These are phyloP conservation scores for Phymatotrichopsis omnivora DNA, from an alignment of 2,329 filamentous ascomycete genomes.

Conservation along the genomic window DNA sequence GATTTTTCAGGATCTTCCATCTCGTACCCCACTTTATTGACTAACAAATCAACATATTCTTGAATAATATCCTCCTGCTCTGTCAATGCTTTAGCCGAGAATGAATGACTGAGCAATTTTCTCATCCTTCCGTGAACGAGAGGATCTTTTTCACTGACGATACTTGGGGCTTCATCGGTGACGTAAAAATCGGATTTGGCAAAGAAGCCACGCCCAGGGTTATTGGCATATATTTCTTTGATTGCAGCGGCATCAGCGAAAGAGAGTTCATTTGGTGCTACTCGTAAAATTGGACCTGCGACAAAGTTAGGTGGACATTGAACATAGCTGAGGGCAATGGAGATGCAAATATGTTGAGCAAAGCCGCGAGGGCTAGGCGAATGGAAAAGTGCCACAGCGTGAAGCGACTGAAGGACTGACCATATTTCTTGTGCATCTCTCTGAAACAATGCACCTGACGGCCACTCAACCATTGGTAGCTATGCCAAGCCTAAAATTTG, in stretches of 20 bases:
- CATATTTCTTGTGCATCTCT: no score
- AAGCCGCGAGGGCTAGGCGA: no score
- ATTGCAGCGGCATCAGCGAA: slow-evolving; percentile 37
- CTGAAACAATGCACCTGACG: no score
- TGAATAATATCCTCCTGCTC: slow-evolving; percentile 35
- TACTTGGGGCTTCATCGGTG: background rate
- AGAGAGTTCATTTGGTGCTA: slow-evolving; percentile 38
- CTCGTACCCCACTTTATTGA: slow-evolving; percentile 28
- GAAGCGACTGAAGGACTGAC: no score
- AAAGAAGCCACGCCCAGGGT: slow-evolving; percentile 32
- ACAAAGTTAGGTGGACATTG: no score
- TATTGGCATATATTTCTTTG: slow-evolving; percentile 39
- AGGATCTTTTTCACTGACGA: slow-evolving; percentile 7
- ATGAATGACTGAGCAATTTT: slow-evolving; percentile 33
- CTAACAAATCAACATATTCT: slow-evolving; percentile 31
- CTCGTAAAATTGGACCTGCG: slow-evolving; percentile 36
- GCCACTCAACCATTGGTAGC: no score
- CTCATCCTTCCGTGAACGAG: slow-evolving; percentile 34
- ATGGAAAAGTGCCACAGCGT: no score
- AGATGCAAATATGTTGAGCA: no score
- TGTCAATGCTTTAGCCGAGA: slow-evolving; percentile 32
- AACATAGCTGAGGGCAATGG: no score
- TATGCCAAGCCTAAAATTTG: no score
- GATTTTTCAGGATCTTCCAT: slow-evolving; percentile 24
- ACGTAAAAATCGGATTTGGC: slow-evolving; percentile 32